Conservation (phyloP, 2,329 filamentous ascomycete genomes). For the Sarocladium kiliense region DNA sequence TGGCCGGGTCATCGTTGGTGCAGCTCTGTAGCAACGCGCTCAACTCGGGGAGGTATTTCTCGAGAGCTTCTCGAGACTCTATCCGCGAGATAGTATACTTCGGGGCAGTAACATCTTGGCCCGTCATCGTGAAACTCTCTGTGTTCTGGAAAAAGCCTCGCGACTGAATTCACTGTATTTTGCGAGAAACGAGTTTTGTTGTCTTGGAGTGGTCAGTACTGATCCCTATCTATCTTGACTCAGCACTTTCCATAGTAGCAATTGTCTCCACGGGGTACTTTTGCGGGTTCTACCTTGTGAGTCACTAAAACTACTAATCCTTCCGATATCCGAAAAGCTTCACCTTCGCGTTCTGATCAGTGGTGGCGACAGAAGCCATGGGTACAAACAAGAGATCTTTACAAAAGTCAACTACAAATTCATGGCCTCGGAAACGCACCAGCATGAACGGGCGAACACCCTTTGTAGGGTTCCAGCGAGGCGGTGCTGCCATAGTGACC, state of each 20-base stretch:
- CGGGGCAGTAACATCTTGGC: neutral
- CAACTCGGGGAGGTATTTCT: neutral
- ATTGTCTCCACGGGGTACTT: too few species aligned
- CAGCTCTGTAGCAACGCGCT: conserved; percentile 18
- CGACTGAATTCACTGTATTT: too few species aligned
- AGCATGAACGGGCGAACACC: neutral
- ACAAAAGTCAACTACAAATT: conserved; percentile 5
- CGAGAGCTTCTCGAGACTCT: neutral
- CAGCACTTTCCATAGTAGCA: too few species aligned
- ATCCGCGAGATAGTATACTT: neutral
- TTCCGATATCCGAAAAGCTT: neutral
- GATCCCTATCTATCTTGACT: too few species aligned
- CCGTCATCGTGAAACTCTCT: neutral
- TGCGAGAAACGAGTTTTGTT: too few species aligned
- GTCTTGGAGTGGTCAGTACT: too few species aligned
- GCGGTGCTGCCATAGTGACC: neutral
- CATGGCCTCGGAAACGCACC: neutral
- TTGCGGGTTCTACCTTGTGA: too few species aligned
- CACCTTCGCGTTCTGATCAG: neutral
- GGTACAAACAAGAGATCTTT: neutral
- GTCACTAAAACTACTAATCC: neutral
- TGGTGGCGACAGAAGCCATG: neutral
- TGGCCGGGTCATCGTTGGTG: conserved; percentile 21
- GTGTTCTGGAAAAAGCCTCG: too few species aligned
- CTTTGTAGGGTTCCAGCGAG: neutral